These are phyloP conservation scores for Solanum aculeatissimum DNA, from an alignment of 305 asterid genomes.

Conservation along the genomic window DNA sequence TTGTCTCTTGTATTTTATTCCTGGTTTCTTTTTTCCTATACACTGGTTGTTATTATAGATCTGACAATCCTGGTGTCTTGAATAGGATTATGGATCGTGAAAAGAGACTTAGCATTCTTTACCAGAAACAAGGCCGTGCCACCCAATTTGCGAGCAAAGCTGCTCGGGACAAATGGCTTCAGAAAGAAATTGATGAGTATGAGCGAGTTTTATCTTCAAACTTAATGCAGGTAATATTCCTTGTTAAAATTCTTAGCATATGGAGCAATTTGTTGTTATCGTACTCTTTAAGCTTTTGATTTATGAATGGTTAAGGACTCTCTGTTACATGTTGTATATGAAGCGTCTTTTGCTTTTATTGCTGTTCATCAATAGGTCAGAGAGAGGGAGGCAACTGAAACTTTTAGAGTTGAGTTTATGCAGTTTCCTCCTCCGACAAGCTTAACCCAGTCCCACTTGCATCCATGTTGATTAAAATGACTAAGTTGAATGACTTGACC, in stretches of 20 bases:
- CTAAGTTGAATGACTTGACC: neutral
- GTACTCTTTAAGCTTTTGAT: neutral
- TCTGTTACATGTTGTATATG: neutral
- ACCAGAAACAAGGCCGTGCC: slow-evolving; percentile 99
- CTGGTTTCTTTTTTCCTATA: neutral
- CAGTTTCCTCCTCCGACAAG: neutral
- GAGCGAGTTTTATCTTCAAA: slow-evolving; percentile 77
- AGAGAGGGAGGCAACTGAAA: neutral
- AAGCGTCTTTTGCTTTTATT: neutral
- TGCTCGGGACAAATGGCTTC: slow-evolving; percentile 92
- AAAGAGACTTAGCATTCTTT: slow-evolving; percentile 95
- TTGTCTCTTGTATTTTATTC: neutral
- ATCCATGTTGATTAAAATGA: neutral
- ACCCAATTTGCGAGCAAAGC: slow-evolving; percentile 85
- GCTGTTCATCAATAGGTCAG: neutral
- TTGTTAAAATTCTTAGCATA: neutral
- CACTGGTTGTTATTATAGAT: neutral
- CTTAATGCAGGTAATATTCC: slow-evolving; percentile 46
- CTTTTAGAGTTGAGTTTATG: neutral
- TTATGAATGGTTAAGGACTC: neutral
- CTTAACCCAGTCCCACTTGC: neutral
- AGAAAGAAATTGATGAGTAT: slow-evolving; percentile 81
- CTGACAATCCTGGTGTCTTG: neutral
- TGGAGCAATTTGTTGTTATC: neutral
- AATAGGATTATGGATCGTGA: slow-evolving; percentile 92